A percentile compares a stretch with the other conserved stretches of the same genome.
These are phyloP conservation scores for Musa acuminata DNA, from an alignment of 176 grass and related monocot species.

Conservation along the genomic window DNA sequence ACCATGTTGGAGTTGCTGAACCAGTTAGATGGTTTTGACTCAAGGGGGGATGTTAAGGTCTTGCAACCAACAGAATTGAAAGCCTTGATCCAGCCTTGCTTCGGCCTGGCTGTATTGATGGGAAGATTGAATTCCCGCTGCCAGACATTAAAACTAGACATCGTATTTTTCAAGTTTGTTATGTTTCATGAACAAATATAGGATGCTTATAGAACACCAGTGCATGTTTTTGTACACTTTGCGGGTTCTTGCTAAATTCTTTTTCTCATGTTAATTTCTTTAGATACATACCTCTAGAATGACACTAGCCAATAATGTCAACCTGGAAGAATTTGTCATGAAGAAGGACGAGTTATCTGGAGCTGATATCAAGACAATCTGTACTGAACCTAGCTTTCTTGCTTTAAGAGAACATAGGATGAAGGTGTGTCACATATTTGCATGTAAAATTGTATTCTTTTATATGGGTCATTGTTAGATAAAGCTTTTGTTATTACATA, in stretches of 20 bases:
- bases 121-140: constrained; percentile 10
- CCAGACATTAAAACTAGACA: background rate
- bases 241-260: background rate
- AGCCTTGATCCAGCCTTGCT: constrained; percentile 6
- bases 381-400: constrained; percentile 9
- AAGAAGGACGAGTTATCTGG: background rate
- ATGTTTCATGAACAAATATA: background rate
- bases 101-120: constrained; percentile 4
- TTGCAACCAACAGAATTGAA: background rate
- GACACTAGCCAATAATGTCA: constrained; percentile 5
- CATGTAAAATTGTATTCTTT: background rate
- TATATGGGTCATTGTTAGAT: background rate
- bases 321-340: constrained; percentile 13
- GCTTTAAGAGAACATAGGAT: constrained; percentile 6
- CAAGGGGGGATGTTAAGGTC: background rate
- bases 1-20: constrained; percentile 13
- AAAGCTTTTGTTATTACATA: too few relatives aligned
- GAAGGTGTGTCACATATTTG: background rate
- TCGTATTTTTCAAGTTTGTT: background rate
- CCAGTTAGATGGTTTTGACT: constrained; percentile 8
- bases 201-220: background rate
- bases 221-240: background rate
- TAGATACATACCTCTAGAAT: constrained; percentile 12
- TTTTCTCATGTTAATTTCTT: background rate
- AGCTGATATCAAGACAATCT: constrained; percentile 10